phyloP scores from a whole-genome alignment of 305 asterid genomes.

The Rubia peregrina region DNA sequence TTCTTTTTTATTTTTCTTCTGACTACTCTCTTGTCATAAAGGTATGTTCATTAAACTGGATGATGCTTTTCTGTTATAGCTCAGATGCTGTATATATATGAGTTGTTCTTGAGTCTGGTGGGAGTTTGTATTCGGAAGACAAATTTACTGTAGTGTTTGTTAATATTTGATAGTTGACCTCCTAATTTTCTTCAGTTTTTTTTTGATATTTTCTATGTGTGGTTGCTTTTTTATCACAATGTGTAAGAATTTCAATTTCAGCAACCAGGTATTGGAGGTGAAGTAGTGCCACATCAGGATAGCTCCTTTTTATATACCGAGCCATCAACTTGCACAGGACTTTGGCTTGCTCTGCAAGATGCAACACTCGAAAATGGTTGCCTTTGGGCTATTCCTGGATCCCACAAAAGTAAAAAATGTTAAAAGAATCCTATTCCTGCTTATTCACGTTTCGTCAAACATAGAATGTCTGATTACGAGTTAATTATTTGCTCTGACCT shows the following conservation, averaged over 20 bases:
- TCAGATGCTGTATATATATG: background rate
- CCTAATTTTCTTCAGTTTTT: background rate
- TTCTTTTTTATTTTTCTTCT: too few species aligned
- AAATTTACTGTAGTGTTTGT: background rate
- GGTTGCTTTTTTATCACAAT: conserved; percentile 11
- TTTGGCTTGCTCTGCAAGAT: conserved; percentile 93
- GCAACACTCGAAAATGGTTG: conserved; percentile 79
- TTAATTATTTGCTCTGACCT: background rate
- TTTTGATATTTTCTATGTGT: background rate
- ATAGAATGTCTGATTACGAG: background rate
- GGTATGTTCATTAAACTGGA: background rate
- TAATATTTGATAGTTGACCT: background rate
- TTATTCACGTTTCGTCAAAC: conserved; percentile 7
- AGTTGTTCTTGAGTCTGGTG: too few species aligned
- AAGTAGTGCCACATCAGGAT: conserved; percentile 93
- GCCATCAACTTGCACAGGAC: conserved; percentile 73
- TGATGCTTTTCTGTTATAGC: background rate
- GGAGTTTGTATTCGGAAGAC: background rate
- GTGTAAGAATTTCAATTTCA: conserved; percentile 27
- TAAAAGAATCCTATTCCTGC: conserved; percentile 7
- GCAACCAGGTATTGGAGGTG: conserved; percentile 99
- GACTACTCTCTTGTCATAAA: too few species aligned
- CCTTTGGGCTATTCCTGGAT: conserved; percentile 94
- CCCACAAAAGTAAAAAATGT: conserved; percentile 43
- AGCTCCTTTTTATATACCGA: conserved; percentile 73